Evolutionary conservation across 2,329 filamentous ascomycete species (phyloP), one percentile per base, ranked within the genome.

Genomic region (Sclerotinia minor): DNA sequence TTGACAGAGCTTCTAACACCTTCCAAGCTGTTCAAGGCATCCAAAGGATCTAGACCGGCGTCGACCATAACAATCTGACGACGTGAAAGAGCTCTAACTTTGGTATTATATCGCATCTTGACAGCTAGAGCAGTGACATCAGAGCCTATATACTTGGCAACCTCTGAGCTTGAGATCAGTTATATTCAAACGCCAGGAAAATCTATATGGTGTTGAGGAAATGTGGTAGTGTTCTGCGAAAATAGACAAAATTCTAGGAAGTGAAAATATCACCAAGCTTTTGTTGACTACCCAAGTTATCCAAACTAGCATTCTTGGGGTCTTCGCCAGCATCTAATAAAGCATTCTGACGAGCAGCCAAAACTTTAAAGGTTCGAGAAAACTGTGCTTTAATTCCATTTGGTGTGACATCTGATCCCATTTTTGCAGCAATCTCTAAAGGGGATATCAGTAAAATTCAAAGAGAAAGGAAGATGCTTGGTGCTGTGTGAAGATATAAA

Each of bases 301-400:
- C 52, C 41, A 55, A 55, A 26, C 41, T 54, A 15, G 41, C 21
- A 44, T 68, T 58, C 44, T 71, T 69, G 5, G 85, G 82, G 71
- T 84, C 80, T 54, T 80, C 77, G 38, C 82, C 82, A 2, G 77
- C 75, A 45, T 78, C 77, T n/a, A 81, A 79, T 2, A 81, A 80
- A 1, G 78, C 73, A 50, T 80, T 78, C 49, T 87, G 80, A 2
- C 76, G 77, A 47, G 84, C 81, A 47, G 83, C 85, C 38, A 85
- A 79, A 50, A 79, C 80, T 76, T 85, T 86, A 77, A 87, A 83
- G 32, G 75, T 70, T 0, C 86, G 82, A 73, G 19, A 24, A 26
- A 88, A 87, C 72, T 88, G 86, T 74, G 85, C 88, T 71, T 83
- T 81, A n/a, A 88, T 81, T 9, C 86, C 86, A 32, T 81, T 81